Evolutionary conservation across 2,329 filamentous ascomycete species (phyloP), one percentile per base, ranked within the genome.

Genomic region (Curvularia sp.): DNA sequence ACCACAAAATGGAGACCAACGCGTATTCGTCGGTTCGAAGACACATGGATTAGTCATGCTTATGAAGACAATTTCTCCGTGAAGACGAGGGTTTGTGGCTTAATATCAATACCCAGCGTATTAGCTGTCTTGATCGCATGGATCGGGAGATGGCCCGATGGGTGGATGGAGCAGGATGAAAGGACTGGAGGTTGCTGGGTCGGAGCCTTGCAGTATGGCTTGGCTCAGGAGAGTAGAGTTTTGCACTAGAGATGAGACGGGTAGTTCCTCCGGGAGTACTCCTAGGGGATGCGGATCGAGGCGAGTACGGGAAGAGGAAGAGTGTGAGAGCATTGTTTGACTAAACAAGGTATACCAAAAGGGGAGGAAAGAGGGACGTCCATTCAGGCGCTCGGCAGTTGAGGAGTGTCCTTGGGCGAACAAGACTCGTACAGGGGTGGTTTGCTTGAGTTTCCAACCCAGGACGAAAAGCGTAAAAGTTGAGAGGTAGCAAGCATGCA

Each of bases 261-360:
- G 47, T 38, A 49, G 47, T 49, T 39, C 32, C 32, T 49, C 47
- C 47, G 47, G 47, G 23, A 39, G 27, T 21, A 34, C 47, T 23
- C n/a, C 34, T 15, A 28, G 21, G 47, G 32, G 34, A 28, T 34
- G 34, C 34, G 47, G 47, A 27, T 38, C 21, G 47, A 49, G 23
- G 47, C 47, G 47, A 39, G 21, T 39, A 49, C 47, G 47, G 7
- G 47, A 25, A 5, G 19, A 6, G 9, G 9, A 30, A 6, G 9
- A 3, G 45, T 25, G 18, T 47, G 28, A 48, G 45, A 23, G 45
- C 30, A 34, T 28, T 21, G 28, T 34, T 34, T 15, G 28, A n/a
- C 45, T 34, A 34, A 12, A n/a, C 5, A 34, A 34, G 28, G 45
- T 5, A 23, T n/a, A 9, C 19, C 41, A 48, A 49, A 12, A 25